Evolutionary conservation across 768 basidiomycete species (phyloP).

Genomic region (Boletus rufocinnamomeus): DNA sequence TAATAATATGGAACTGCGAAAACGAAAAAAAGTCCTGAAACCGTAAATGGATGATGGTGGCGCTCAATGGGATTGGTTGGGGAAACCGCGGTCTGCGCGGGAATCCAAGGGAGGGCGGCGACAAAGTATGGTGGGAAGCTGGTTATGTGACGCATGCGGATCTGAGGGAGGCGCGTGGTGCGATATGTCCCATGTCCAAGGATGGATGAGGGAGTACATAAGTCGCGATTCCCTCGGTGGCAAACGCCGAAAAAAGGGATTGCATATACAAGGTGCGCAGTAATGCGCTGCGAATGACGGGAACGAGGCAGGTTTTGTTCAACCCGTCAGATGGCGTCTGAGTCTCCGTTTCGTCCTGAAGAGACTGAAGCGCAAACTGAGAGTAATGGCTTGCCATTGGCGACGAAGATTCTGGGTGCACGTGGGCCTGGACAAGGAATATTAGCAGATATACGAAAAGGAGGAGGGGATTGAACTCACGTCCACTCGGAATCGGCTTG

Average conservation of each 20-base stretch:
- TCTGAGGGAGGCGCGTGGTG: slow-evolving; percentile 26
- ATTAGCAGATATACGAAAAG: background rate
- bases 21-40: slow-evolving; percentile 16
- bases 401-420: slow-evolving; percentile 54
- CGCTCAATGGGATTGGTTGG: background rate
- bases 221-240: slow-evolving; percentile 27
- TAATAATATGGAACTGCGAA: slow-evolving; percentile 29
- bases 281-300: slow-evolving; percentile 14
- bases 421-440: slow-evolving; percentile 46
- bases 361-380: slow-evolving; percentile 57
- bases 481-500: slow-evolving; percentile 34
- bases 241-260: slow-evolving; percentile 24
- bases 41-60: slow-evolving; percentile 6
- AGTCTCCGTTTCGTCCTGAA: slow-evolving; percentile 52
- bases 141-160: slow-evolving; percentile 23
- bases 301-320: slow-evolving; percentile 10
- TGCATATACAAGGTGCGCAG: slow-evolving; percentile 27
- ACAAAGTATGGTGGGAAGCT: slow-evolving; percentile 20
- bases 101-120: slow-evolving; percentile 22
- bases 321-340: slow-evolving; percentile 31
- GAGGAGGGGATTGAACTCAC: slow-evolving; percentile 25
- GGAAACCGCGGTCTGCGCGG: slow-evolving; percentile 20
- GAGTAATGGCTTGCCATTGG: slow-evolving; percentile 62
- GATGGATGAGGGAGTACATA: slow-evolving; percentile 20
- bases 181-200: slow-evolving; percentile 26